Evolutionary conservation across 75 land plant genomes (phyloP).

Genomic region (Picea glauca): DNA sequence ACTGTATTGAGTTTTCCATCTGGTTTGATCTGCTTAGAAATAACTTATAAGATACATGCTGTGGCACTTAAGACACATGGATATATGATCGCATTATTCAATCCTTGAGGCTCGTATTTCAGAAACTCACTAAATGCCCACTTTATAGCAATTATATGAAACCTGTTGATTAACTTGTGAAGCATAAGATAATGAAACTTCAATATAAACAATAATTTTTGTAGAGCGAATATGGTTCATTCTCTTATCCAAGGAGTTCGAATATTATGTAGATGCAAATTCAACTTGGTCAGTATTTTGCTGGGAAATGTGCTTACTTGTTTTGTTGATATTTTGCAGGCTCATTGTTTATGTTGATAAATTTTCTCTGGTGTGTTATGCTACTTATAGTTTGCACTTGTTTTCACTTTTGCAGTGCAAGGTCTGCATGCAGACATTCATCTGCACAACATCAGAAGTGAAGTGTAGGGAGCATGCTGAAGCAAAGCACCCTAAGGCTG

Average conservation of each 20-base stretch:
- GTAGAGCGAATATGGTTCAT: background rate
- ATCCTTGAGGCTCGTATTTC: background rate
- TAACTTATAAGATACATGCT: background rate
- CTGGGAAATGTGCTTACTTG: too few relatives aligned
- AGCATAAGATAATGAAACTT: background rate
- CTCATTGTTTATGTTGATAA: too few relatives aligned
- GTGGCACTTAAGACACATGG: too few relatives aligned
- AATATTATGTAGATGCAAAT: background rate
- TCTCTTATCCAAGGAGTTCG: background rate
- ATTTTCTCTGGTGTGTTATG: background rate
- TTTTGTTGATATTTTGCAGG: too few relatives aligned
- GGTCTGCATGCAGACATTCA: constrained; percentile 96
- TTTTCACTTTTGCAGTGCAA: constrained; percentile 69
- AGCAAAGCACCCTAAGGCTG: constrained; percentile 87
- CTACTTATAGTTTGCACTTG: background rate
- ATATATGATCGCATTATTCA: background rate
- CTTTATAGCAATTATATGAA: background rate
- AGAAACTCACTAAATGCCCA: background rate
- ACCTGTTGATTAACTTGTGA: background rate
- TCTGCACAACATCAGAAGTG: constrained; percentile 92
- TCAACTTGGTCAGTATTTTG: too few relatives aligned
- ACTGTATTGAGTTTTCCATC: background rate
- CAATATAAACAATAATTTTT: background rate
- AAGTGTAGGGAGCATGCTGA: constrained; percentile 95
- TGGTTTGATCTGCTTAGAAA: background rate